Percentiles rank a stretch among this genome's conserved stretches.
Conservation (phyloP, 129 eudicot species). For the Apium graveolens region DNA sequence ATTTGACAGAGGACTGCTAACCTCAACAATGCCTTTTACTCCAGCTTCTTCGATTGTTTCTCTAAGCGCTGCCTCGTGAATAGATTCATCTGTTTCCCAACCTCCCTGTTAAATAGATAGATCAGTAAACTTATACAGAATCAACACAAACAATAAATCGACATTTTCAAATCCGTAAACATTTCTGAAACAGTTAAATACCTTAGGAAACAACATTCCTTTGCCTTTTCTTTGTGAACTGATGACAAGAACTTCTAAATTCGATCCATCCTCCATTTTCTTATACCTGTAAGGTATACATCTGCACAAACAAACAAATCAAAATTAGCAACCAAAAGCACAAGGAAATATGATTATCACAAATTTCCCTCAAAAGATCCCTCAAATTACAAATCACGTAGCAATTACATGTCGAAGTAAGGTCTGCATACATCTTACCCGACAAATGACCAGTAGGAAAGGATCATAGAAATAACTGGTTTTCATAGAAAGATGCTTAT, state of each 20-base stretch:
- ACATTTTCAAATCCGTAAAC: no score
- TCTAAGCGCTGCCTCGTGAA: constrained; percentile 58
- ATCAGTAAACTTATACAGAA: no score
- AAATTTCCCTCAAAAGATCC: no score
- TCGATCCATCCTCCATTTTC: constrained; percentile 26
- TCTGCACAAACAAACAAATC: constrained; percentile 25
- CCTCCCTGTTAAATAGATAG: constrained; percentile 42
- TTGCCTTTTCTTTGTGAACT: constrained; percentile 74
- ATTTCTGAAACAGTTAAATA: constrained; percentile 4
- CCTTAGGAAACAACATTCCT: constrained; percentile 92
- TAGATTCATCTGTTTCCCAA: constrained; percentile 67
- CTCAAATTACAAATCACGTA: no score
- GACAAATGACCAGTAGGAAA: no score
- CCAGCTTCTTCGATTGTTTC: constrained; percentile 84
- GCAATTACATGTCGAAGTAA: no score
- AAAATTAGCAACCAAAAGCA: no score
- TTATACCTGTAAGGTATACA: constrained; percentile 73
- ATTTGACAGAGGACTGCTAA: constrained; percentile 12
- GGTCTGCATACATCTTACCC: no score
- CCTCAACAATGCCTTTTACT: constrained; percentile 69
- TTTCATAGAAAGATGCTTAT: neutral
- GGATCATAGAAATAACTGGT: neutral
- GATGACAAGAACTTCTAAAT: constrained; percentile 75
- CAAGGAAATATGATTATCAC: no score
- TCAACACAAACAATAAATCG: neutral